phyloP scores from a whole-genome alignment of 345 rosid genomes.

The sweet orange (Citrus sinensis) region DNA sequence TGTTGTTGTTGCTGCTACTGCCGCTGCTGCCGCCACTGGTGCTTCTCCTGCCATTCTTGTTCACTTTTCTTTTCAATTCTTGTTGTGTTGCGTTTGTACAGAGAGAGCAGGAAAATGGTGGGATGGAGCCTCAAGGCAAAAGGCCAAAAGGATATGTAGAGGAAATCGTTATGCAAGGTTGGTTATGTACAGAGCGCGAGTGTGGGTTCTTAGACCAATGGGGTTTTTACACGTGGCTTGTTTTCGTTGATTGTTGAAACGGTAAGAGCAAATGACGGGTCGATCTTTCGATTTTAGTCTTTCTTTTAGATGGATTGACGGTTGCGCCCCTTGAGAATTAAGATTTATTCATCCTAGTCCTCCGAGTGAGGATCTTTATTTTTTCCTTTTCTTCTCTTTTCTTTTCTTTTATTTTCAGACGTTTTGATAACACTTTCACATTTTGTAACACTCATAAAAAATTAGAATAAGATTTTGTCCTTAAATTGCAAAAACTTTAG shows the following conservation, averaged over 20 bases:
- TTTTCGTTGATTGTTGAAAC: background rate
- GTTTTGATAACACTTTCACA: too few species aligned
- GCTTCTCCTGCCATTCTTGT: background rate
- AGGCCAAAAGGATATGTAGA: background rate
- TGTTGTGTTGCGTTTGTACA: too few species aligned
- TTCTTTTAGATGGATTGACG: too few species aligned
- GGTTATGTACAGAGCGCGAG: background rate
- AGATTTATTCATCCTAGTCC: too few species aligned
- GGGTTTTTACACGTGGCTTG: background rate
- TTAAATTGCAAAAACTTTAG: too few species aligned
- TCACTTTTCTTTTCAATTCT: background rate
- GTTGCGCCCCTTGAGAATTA: background rate
- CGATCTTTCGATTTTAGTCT: too few species aligned
- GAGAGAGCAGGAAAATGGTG: slow-evolving; percentile 12
- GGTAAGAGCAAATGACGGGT: slow-evolving; percentile 8
- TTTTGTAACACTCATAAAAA: background rate
- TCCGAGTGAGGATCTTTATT: too few species aligned
- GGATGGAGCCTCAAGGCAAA: slow-evolving; percentile 4
- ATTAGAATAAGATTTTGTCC: too few species aligned
- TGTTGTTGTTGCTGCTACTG: background rate
- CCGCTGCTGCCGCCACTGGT: background rate
- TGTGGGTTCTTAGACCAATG: background rate
- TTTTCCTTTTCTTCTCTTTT: too few species aligned
- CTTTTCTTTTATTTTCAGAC: too few species aligned
- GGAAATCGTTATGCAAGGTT: slow-evolving; percentile 14